These are phyloP conservation scores for Lathyrus sativus DNA, from an alignment of 306 rosid genomes.

Conservation along the genomic window DNA sequence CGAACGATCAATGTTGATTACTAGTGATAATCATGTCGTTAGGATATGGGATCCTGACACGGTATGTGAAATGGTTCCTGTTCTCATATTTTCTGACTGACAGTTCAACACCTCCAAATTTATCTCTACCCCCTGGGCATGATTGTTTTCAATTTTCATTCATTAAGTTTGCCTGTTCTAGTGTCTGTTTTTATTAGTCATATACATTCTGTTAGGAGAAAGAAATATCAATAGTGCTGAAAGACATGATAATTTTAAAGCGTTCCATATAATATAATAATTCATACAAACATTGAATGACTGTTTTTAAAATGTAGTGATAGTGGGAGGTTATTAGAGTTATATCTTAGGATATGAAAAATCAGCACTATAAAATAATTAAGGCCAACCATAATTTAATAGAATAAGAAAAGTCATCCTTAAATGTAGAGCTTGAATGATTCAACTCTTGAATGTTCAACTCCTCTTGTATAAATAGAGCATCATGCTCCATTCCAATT, in stretches of 20 bases:
- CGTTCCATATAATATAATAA: neutral
- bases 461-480: too few relatives aligned
- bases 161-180: neutral
- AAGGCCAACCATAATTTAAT: too few relatives aligned
- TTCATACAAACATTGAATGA: neutral
- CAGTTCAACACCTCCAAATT: constrained; percentile 13
- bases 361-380: too few relatives aligned
- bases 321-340: too few relatives aligned
- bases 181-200: constrained; percentile 15
- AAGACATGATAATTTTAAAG: constrained; percentile 6
- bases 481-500: too few relatives aligned
- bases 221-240: constrained; percentile 1
- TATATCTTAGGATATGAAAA: too few relatives aligned
- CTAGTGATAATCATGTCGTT: constrained; percentile 77
- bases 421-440: too few relatives aligned
- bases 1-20: constrained; percentile 69
- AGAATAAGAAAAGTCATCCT: too few relatives aligned
- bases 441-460: too few relatives aligned
- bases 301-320: neutral
- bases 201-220: constrained; percentile 7
- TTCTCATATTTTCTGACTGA: constrained; percentile 31
- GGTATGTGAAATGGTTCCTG: constrained; percentile 46
- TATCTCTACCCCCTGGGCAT: constrained; percentile 8
- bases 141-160: constrained; percentile 12
- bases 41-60: constrained; percentile 91